These are phyloP conservation scores for Pyronema omphalodes DNA, from an alignment of 495 filamentous ascomycete species.

Conservation along the genomic window DNA sequence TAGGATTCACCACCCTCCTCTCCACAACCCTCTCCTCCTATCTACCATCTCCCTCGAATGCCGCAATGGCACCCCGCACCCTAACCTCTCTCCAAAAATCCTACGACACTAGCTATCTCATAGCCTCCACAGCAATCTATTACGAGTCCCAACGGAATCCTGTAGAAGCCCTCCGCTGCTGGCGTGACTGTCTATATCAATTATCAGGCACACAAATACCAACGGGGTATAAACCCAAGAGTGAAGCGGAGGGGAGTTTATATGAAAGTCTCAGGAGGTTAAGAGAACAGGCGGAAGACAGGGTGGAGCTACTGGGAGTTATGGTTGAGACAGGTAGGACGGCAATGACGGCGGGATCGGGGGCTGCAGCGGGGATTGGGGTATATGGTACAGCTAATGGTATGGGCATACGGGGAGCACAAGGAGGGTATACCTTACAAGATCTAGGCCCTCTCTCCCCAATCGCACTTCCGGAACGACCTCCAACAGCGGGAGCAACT, in stretches of 20 bases:
- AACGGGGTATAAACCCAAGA: conserved; percentile 42
- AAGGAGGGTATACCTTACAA: not conserved
- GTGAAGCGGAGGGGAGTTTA: conserved; percentile 70
- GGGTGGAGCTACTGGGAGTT: conserved; percentile 73
- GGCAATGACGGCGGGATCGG: no score
- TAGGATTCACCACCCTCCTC: no score
- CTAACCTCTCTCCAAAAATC: conserved; percentile 81
- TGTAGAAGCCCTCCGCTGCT: conserved; percentile 75
- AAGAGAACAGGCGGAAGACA: conserved; percentile 85
- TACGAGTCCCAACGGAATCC: conserved; percentile 58
- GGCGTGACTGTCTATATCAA: conserved; percentile 77
- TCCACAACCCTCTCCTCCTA: no score
- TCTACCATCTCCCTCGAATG: no score
- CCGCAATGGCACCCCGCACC: conserved; percentile 8
- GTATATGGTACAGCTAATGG: no score
- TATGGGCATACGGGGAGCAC: conserved; percentile 37
- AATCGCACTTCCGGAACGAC: not conserved
- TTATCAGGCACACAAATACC: conserved; percentile 66
- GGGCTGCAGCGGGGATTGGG: no score
- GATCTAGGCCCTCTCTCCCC: not conserved
- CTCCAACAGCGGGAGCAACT: not conserved
- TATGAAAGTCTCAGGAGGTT: conserved; percentile 63
- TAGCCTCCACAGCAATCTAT: conserved; percentile 61
- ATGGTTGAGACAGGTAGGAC: conserved; percentile 39
- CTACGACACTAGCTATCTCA: conserved; percentile 88